Base-by-base conservation (phyloP, 2,329 filamentous ascomycete species). In the Gyromitra esculenta region DNA sequence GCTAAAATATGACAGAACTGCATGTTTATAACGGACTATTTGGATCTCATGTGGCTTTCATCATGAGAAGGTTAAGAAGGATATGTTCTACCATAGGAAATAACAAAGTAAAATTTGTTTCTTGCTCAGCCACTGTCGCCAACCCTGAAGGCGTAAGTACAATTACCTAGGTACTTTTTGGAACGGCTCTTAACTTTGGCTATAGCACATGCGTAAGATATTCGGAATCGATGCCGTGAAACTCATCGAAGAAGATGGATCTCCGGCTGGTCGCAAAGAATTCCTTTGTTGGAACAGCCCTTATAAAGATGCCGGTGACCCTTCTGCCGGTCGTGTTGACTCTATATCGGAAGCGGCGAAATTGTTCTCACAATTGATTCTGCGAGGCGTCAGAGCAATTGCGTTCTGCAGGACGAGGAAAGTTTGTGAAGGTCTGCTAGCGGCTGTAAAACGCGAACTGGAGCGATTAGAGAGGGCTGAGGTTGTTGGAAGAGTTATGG, bases 271-370 rank as follows among this genome's bases (percentile, higher is more conserved):
- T 0, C 88, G 93, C 25, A 98, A 98, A 82, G 95, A 98, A 81
- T 98, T 98, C 74, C 82, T 99, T 5, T 98, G 94, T 83, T 99
- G 96, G 96, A 98, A 99, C 81, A 97, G 95, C 0, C 96, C 96
- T 0, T 97, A 90, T 83, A 96, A 94, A 82, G 95, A 97, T 80
- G 93, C 95, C 0, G 88, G 87, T 0, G 95, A 98, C 83, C 92
- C 94, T 7, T 89, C 91, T 0, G 97, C 93, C 80, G 95, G 96
- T 0, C 89, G 96, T 74, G 93, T 92, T 13, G 93, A 93, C 82
- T 90, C 91, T 2, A 89, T 96, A 82, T 88, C 89, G 3, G 95
- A 99, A 84, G 92, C 93, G n/a, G 93, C 96, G 0, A 90, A 92
- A 56, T 85, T 99, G 0, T 97, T 99, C 81, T 97, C 93, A 81